phyloP scores from a whole-genome alignment of 441 rosid genomes.

The Brassica hybrid region DNA sequence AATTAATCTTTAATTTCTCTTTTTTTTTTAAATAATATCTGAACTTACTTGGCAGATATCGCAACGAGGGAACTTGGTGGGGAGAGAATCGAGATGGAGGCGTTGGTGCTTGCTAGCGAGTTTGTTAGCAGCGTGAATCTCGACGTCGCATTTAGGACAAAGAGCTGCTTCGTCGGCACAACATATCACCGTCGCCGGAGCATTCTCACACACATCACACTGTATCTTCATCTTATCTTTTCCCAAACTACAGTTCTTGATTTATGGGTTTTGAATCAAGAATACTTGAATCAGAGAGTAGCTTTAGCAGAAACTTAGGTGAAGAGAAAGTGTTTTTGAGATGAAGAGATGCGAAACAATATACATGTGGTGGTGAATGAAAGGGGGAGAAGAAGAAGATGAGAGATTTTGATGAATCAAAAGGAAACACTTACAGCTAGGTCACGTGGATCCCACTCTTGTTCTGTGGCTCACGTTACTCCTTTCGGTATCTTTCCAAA shows the following conservation, averaged over 20 bases:
- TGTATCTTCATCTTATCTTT: not conserved
- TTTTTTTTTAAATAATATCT: not conserved
- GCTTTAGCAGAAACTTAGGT: not conserved
- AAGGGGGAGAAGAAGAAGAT: not conserved
- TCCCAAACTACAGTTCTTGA: not conserved
- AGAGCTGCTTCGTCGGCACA: conserved; percentile 8
- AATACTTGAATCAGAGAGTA: not conserved
- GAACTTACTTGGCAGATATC: not conserved
- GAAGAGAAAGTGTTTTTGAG: conserved; percentile 2
- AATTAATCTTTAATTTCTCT: not conserved
- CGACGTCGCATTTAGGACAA: conserved; percentile 1
- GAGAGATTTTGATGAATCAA: not conserved
- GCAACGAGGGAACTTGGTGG: conserved; percentile 1
- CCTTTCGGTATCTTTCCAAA: not conserved
- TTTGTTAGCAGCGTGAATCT: not conserved
- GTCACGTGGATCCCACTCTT: not conserved
- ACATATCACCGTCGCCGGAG: not conserved
- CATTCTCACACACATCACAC: conserved; percentile 10
- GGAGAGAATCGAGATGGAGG: not conserved
- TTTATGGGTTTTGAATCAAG: not conserved
- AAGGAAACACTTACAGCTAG: not conserved
- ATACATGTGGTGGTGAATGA: not conserved
- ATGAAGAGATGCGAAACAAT: not conserved
- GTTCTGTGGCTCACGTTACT: not conserved
- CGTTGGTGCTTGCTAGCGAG: conserved; percentile 3